Evolutionary conservation across 116 monocot species (phyloP).

Genomic region (Papilionanthe hybrid): DNA sequence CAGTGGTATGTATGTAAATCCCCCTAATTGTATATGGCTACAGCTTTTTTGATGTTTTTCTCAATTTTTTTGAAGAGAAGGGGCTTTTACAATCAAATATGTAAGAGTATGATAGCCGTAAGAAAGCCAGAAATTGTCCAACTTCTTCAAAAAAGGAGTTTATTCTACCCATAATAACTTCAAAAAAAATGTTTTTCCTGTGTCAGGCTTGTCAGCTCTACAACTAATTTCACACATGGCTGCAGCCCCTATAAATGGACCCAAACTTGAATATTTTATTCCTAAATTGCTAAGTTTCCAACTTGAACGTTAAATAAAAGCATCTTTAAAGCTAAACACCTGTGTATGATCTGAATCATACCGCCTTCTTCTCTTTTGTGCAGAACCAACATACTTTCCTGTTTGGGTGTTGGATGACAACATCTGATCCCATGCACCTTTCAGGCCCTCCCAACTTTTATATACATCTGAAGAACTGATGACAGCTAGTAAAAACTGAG

Average conservation of each 20-base stretch:
- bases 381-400: not conserved
- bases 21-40: no score
- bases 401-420: conserved; percentile 3
- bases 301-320: not conserved
- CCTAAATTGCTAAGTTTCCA: not conserved
- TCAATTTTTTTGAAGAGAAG: not conserved
- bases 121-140: not conserved
- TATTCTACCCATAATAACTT: no score
- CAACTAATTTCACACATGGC: not conserved
- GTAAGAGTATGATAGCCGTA: not conserved
- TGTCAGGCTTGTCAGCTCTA: not conserved
- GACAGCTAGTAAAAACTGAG: conserved; percentile 55
- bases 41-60: no score
- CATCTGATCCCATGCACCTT: not conserved
- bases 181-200: not conserved
- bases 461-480: conserved; percentile 43
- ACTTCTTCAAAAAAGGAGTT: not conserved
- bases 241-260: not conserved
- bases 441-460: conserved; percentile 57
- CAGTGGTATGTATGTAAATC: no score
- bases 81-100: not conserved
- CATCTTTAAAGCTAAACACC: conserved; percentile 18
- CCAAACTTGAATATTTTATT: not conserved
- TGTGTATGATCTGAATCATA: conserved; percentile 84
- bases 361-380: conserved; percentile 28